Base-by-base conservation (phyloP, 73 alveolate species). In the Blepharisma stoltei region DNA sequence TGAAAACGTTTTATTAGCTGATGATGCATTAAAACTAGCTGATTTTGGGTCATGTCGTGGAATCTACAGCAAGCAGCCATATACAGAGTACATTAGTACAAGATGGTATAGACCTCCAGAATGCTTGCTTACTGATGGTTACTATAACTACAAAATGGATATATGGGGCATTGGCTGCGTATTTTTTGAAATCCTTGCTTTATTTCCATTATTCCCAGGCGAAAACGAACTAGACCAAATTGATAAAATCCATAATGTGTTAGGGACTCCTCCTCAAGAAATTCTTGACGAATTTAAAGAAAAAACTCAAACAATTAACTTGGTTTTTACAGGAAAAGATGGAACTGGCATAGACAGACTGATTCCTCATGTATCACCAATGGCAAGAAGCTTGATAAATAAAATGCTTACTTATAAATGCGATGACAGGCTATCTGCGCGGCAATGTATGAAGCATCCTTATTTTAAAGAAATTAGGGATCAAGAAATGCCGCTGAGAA, bases 121-220 rank as follows among this genome's bases (percentile, higher is more conserved):
- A 88, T 97, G 99, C 73, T 82, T 97, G 69, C 86, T 97, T 86
- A 97, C 99, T 46, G 98, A 96, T 86, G 99, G 99, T 54, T 96
- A 91, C 84, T 97, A 97, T 83, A 94, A 90, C 76, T 92, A 90
- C 82, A 97, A 97, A 89, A 97, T 97, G 99, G 99, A 97, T 88
- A 81, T 97, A 84, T 78, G 99, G 98, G 99, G 99, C 21, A 97
- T 96, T 6, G 99, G 99, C 21, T 97, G 99, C 85, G 99, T 97
- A 21, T 78, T 95, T 78, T 97, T 97, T 86, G 99, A 97, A 90
- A 92, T 97, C 55, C 88, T 94, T 46, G 94, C 99, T 54, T 92
- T 97, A 68, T 82, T 54, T 78, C 90, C 90, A 1, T 67, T 84
- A 41, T 96, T 96, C 78, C 99, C 99, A 5, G 99, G 99, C 11